Conservation (phyloP, 2,329 filamentous ascomycete species). For the Arthrobotrys musiformis region DNA sequence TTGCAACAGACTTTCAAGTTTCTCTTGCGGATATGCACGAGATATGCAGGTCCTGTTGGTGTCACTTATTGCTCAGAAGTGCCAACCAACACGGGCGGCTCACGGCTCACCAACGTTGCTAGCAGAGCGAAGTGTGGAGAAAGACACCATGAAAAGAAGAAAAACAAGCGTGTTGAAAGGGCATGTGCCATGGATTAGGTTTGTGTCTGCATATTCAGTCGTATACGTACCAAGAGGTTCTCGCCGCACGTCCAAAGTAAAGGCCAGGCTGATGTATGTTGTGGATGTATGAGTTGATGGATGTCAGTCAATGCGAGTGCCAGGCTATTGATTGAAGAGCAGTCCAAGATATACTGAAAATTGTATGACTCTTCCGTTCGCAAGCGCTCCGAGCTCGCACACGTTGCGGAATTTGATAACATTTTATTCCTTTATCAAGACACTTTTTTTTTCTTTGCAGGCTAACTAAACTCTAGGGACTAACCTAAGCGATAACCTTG, state of each 20-base stretch:
- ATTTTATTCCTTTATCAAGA: constrained; percentile 15
- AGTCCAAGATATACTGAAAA: constrained; percentile 3
- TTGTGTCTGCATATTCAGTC: constrained; percentile 8
- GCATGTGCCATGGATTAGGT: constrained; percentile 39
- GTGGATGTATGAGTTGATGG: neutral
- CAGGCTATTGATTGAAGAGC: constrained; percentile 4
- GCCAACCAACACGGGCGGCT: constrained; percentile 17
- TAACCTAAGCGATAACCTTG: constrained; percentile 53
- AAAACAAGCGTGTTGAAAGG: constrained; percentile 17
- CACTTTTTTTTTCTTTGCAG: constrained; percentile 3
- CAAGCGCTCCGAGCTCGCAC: constrained; percentile 45
- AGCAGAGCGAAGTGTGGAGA: constrained; percentile 20
- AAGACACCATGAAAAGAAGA: neutral
- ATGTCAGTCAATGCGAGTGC: neutral
- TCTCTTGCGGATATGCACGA: constrained; percentile 38
- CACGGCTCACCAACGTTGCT: constrained; percentile 16
- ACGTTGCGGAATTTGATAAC: constrained; percentile 10
- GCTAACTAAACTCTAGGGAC: constrained; percentile 17
- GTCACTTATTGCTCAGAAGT: neutral
- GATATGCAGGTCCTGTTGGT: constrained; percentile 45
- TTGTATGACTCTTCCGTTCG: constrained; percentile 40
- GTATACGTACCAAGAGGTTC: constrained; percentile 26
- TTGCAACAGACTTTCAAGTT: constrained; percentile 23
- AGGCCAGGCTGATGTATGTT: neutral
- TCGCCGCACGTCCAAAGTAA: neutral